Base-by-base conservation (phyloP, 2,329 filamentous ascomycete genomes). In the Arachnomyces sp. region DNA sequence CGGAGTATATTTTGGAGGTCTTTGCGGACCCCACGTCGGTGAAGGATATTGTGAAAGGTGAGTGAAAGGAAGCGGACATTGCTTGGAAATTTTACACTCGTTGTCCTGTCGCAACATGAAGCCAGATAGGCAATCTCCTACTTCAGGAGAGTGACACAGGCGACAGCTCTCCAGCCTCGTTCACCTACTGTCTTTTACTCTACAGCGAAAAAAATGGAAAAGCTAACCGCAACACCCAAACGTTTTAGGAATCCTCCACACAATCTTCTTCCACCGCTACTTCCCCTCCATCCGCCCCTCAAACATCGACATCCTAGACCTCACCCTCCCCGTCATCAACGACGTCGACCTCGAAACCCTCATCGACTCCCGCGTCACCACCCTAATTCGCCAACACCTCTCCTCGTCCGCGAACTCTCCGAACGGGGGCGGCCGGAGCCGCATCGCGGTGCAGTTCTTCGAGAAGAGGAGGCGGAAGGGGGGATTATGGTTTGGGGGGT, bases 251-350 rank as follows among this genome's bases (percentile, higher is more conserved):
- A 84, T 95, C 60, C 76, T 96, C 36, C 89, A 95, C 64, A 93
- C 89, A 37, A 95, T 96, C 63, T 98, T 96, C 78, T 96, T 96
- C 75, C 89, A 95, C 70, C 84, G 92, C 57, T 94, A 90, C 76
- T 95, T 96, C 72, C 87, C 87, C 42, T 81, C 86, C 43, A 76
- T 95, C 52, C 72, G 77, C 31, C 90, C 92, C 4, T 77, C 79
- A 48, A 88, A 86, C 48, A 82, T 87, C 66, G 89, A 95, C 58
- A 80, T 95, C 48, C 81, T 95, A 50, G 89, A 94, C 64, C 76
- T 94, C 46, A 89, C 87, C 28, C 77, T 96, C 18, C 89, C 92
- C 38, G 84, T 85, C 55, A 84, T 96, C 57, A 80, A 88, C 59
- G 87, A 95, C 58, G 82, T 83, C 49, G 87, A 94, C 63, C 81